Evolutionary conservation across 2,329 filamentous ascomycete species (phyloP).

Genomic region (Fusarium piperis): DNA sequence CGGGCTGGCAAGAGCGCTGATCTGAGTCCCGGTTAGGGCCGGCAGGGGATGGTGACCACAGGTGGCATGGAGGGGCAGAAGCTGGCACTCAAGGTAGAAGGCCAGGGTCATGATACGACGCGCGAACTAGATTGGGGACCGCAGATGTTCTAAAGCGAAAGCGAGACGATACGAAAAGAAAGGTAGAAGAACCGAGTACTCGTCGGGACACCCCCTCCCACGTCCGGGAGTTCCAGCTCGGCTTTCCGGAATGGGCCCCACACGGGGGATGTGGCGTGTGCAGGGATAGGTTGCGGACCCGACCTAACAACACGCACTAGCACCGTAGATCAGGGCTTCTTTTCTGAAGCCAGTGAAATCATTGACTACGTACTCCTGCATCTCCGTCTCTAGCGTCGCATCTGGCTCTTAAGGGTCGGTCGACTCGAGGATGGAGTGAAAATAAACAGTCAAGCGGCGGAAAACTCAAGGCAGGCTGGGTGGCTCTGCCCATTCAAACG

Average conservation of each 20-base stretch:
- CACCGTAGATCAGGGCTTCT: too few relatives aligned
- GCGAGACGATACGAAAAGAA: too few relatives aligned
- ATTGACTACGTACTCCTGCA: neutral
- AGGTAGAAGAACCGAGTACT: too few relatives aligned
- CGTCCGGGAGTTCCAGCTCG: too few relatives aligned
- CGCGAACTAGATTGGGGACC: too few relatives aligned
- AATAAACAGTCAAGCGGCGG: neutral
- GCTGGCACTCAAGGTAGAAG: neutral
- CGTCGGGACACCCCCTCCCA: too few relatives aligned
- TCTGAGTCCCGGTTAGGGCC: neutral
- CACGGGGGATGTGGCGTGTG: neutral
- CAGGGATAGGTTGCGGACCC: too few relatives aligned
- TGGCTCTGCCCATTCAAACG: neutral
- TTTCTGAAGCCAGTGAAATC: neutral
- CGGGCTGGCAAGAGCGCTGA: too few relatives aligned
- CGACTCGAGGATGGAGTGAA: neutral
- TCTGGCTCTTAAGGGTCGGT: neutral
- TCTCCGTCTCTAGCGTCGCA: neutral
- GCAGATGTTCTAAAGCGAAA: too few relatives aligned
- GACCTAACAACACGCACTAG: too few relatives aligned
- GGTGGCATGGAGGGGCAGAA: neutral
- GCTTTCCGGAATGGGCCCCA: too few relatives aligned
- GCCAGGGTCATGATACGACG: neutral
- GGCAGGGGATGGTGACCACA: neutral
- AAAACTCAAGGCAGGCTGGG: neutral